Conservation (phyloP, 129 eudicot species). For the Calendula officinalis region DNA sequence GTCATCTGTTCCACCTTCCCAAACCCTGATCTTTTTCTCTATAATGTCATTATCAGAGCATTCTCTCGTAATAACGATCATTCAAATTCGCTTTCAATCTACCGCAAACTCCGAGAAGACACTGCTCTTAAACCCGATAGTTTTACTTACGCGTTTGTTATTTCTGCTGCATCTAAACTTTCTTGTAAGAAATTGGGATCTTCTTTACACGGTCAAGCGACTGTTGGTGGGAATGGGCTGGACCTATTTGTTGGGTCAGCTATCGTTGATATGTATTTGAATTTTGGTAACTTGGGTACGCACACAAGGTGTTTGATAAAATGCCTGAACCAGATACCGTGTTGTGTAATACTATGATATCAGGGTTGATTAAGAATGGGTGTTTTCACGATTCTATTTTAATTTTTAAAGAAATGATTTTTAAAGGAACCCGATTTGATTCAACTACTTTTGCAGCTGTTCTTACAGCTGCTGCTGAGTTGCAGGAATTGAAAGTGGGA, state of each 20-base stretch:
- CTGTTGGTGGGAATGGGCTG: slow-evolving; percentile 52
- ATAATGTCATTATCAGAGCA: slow-evolving; percentile 72
- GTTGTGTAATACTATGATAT: slow-evolving; percentile 81
- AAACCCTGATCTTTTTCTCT: slow-evolving; percentile 69
- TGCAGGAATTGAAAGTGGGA: slow-evolving; percentile 66
- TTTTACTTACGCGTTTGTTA: slow-evolving; percentile 53
- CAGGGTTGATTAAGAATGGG: slow-evolving; percentile 69
- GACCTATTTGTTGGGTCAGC: slow-evolving; percentile 84
- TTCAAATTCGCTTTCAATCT: slow-evolving; percentile 39
- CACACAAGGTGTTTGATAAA: slow-evolving; percentile 71
- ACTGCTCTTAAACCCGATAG: slow-evolving; percentile 48
- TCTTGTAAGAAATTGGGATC: slow-evolving; percentile 34
- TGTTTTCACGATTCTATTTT: slow-evolving; percentile 43
- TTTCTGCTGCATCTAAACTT: slow-evolving; percentile 53
- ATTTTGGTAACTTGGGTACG: slow-evolving; percentile 41
- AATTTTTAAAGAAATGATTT: slow-evolving; percentile 57
- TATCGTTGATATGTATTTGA: slow-evolving; percentile 63
- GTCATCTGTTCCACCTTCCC: slow-evolving; percentile 45
- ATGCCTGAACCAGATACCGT: slow-evolving; percentile 71
- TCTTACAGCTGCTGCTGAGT: slow-evolving; percentile 66
- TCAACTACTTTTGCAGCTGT: slow-evolving; percentile 72
- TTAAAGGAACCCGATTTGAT: slow-evolving; percentile 46
- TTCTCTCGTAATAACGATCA: slow-evolving; percentile 35
- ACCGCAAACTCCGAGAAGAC: slow-evolving; percentile 32
- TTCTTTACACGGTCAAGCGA: slow-evolving; percentile 64